These are phyloP conservation scores for Hypoxylon sp. DNA, from an alignment of 2,329 filamentous ascomycete species.

Conservation along the genomic window DNA sequence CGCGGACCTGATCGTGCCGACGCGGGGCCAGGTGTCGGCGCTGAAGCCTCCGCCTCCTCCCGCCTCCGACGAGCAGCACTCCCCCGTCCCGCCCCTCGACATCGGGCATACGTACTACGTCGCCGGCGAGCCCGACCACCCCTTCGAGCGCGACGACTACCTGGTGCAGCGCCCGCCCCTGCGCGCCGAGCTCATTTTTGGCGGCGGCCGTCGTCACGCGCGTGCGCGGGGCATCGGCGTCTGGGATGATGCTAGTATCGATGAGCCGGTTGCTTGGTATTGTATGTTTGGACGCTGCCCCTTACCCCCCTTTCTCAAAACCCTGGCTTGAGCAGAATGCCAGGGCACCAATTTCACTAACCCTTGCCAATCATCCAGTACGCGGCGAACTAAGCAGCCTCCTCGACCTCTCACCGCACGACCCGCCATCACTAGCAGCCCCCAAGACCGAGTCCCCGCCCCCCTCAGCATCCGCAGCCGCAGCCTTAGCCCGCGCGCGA, in stretches of 20 bases:
- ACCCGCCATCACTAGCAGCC: neutral
- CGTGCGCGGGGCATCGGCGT: constrained; percentile 62
- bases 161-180: constrained; percentile 72
- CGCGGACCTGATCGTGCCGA: constrained; percentile 76
- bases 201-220: constrained; percentile 70
- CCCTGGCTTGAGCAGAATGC: too few species aligned
- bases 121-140: constrained; percentile 50
- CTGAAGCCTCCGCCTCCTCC: constrained; percentile 70
- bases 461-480: too few species aligned
- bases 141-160: constrained; percentile 69
- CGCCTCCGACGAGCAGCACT: too few species aligned
- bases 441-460: constrained; percentile 12
- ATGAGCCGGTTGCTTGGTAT: constrained; percentile 62
- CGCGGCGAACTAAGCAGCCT: constrained; percentile 52
- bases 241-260: constrained; percentile 66
- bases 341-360: too few species aligned
- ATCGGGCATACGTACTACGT: constrained; percentile 71
- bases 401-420: constrained; percentile 50
- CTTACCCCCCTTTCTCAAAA: too few species aligned
- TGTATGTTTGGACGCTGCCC: too few species aligned
- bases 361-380: too few species aligned
- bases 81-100: constrained; percentile 40
- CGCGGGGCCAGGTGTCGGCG: constrained; percentile 75
- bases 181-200: constrained; percentile 70
- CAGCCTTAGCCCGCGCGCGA: too few species aligned